Base-by-base conservation (phyloP, 768 basidiomycete species). In the Fistulinella prunicolor region DNA sequence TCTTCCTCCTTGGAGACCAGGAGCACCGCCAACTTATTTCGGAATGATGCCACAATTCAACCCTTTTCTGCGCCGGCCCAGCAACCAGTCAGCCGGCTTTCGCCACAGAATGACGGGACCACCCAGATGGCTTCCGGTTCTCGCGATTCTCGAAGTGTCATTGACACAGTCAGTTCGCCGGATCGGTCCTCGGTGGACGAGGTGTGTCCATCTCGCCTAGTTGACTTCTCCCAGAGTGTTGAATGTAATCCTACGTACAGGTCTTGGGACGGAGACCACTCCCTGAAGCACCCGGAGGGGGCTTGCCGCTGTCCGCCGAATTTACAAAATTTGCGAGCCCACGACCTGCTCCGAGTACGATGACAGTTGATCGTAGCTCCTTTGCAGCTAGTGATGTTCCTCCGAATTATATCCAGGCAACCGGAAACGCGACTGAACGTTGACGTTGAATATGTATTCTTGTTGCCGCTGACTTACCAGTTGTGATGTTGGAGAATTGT, bases 1-100 rank as follows among this genome's bases (percentile, higher is more conserved):
- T 59, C 61, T 30, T 56, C 66, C 6, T 57, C 60, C 0, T 19
- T 57, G 23, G 49, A 61, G 16, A 55, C 59, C 12, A 55, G 65
- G 38, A 47, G 41, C 17, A 44, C 46, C 1, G 29, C 45, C 6
- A 55, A 26, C 28, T 20, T 57, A 21, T 3, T 55, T 36, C 56
- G 40, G 39, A 52, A 46, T 6, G 51, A 51, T 17, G n/a, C n/a
- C 1, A 20, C 48, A 1, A 13, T 29, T 14, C 54, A 19, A 5
- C 20, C 46, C 9, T 14, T 43, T n/a, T 17, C 55, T 17, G 44
- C 35, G 20, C 45, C 39, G 28, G 37, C 41, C 16, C 51, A 42
- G 30, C 63, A 54, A 43, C 39, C 32, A 24, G 35, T 26, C 9
- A 38, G 34, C 8, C 29, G 42, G 38, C 26, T 24, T 22, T 8